Evolutionary conservation across 306 rosid genomes (phyloP).

Genomic region (Quercus aquifolioides): DNA sequence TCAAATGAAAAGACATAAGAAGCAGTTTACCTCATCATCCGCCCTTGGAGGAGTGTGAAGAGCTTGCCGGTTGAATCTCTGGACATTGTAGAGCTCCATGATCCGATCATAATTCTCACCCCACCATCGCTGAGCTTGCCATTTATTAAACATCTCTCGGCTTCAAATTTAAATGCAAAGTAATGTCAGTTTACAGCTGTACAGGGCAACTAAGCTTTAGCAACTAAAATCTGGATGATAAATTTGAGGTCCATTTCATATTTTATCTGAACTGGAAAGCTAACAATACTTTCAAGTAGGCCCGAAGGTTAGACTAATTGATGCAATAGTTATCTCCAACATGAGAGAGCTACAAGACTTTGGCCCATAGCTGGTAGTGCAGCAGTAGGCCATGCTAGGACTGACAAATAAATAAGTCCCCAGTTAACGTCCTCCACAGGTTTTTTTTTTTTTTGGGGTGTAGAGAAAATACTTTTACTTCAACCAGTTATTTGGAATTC

Average conservation of each 20-base stretch:
- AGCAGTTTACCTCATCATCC: constrained; percentile 75
- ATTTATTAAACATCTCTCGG: constrained; percentile 83
- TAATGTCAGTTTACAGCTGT: constrained; percentile 31
- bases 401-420: too few species aligned
- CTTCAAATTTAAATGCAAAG: constrained; percentile 46
- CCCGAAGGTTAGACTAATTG: not conserved
- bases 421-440: too few species aligned
- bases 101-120: constrained; percentile 88
- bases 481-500: not conserved
- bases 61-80: constrained; percentile 71
- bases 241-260: not conserved
- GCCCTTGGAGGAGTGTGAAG: constrained; percentile 66
- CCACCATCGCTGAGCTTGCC: constrained; percentile 98
- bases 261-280: not conserved
- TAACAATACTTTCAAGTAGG: not conserved
- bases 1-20: not conserved
- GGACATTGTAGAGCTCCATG: constrained; percentile 88
- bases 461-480: too few species aligned
- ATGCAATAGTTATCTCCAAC: too few species aligned
- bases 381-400: too few species aligned
- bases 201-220: constrained; percentile 19
- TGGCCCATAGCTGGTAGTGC: too few species aligned
- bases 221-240: constrained; percentile 12
- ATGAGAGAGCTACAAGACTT: not conserved
- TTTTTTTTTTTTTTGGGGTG: too few species aligned